Evolutionary conservation across 257 asterid genomes (phyloP).

Genomic region (Rubia yunnanensis): DNA sequence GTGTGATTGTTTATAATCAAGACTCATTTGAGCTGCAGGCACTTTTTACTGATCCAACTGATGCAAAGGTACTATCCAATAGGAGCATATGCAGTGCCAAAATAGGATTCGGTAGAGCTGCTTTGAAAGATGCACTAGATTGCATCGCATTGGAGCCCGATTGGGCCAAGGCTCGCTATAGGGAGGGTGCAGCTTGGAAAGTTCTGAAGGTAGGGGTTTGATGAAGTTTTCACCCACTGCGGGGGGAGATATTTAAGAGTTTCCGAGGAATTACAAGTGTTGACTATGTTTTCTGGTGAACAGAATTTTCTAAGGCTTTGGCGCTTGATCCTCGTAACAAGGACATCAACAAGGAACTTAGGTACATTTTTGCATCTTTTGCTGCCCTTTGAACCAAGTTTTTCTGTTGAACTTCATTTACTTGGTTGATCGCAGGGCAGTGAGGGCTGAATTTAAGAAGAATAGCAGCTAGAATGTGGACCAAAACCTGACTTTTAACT

Average conservation of each 20-base stretch:
- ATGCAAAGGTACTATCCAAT: conserved; percentile 2
- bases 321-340: neutral
- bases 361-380: neutral
- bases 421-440: neutral
- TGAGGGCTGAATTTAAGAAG: neutral
- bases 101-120: neutral
- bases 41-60: neutral
- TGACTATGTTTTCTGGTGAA: neutral
- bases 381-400: too few species aligned
- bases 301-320: neutral
- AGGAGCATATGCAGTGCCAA: conserved; percentile 3
- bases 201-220: conserved; percentile 5
- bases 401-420: neutral
- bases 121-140: neutral
- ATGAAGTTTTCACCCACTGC: too few species aligned
- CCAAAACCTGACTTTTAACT: too few species aligned
- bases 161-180: conserved; percentile 12
- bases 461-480: neutral
- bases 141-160: conserved; percentile 6
- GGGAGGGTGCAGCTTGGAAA: conserved; percentile 13
- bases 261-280: neutral
- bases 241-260: too few species aligned
- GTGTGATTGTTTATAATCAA: neutral
- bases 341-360: neutral
- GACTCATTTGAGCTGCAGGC: conserved; percentile 6